phyloP scores from a whole-genome alignment of 768 basidiomycete species.

The Lactarius tabidus region DNA sequence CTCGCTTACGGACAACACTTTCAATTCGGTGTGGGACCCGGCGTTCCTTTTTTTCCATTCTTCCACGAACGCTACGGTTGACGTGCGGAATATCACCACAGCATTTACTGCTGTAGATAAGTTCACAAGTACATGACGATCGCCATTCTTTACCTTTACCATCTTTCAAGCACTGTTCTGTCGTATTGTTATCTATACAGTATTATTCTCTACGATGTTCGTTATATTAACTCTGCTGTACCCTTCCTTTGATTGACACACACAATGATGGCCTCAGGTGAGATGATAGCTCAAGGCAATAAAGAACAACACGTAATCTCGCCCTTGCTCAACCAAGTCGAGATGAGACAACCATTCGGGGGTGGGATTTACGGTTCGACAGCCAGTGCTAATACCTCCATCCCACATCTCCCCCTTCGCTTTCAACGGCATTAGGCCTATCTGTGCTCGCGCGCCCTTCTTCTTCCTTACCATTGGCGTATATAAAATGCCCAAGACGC shows the following conservation, averaged over 20 bases:
- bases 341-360: neutral
- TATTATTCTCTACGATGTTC: slow-evolving; percentile 13
- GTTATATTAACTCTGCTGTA: neutral
- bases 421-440: neutral
- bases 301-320: neutral
- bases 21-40: slow-evolving; percentile 50
- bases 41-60: slow-evolving; percentile 35
- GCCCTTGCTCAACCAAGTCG: neutral
- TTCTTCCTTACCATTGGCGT: neutral
- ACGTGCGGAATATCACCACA: slow-evolving; percentile 43
- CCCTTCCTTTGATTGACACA: neutral
- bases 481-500: slow-evolving; percentile 22
- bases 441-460: neutral
- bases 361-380: neutral
- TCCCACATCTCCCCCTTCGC: neutral
- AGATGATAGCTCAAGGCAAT: slow-evolving; percentile 10
- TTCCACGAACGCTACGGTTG: slow-evolving; percentile 30
- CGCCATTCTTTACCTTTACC: neutral
- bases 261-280: neutral
- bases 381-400: neutral
- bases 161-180: neutral
- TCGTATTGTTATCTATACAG: slow-evolving; percentile 20
- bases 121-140: slow-evolving; percentile 24
- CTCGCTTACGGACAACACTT: slow-evolving; percentile 40
- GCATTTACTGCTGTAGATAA: slow-evolving; percentile 35